Base-by-base conservation (phyloP, 2,329 filamentous ascomycete species). In the Penicillium frequentans region DNA sequence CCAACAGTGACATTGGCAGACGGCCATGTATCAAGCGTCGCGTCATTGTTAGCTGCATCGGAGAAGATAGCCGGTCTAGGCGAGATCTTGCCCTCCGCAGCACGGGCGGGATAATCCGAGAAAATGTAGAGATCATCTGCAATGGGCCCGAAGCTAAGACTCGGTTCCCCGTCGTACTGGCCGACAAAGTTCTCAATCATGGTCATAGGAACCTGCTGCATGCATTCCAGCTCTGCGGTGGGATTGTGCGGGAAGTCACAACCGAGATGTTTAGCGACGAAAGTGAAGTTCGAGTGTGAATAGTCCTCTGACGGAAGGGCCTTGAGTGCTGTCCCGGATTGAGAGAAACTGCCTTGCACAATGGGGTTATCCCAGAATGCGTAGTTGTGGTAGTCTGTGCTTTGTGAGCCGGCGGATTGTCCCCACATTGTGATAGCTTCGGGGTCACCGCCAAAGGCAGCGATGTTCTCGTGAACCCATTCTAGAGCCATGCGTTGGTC, bases 401-500 rank as follows among this genome's bases (percentile, higher is more conserved):
- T 55, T 26, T 35, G 35, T 13, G 55, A 49, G 1, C 68, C 68
- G 3, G 68, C 64, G 16, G 59, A 64, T 56, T 69, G 64, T 21
- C 67, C 68, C 44, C 65, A 66, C 44, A 70, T 66, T n/a, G 64
- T 68, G 11, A 70, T 63, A 24, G 60, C 58, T 16, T 54, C 47
- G 11, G 45, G 26, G 27, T 48, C 26, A 31, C 45, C 45, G 11
- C 45, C 45, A 10, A 48, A 48, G 14, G 55, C 57, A 3, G 54
- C 56, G 48, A 69, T 69, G 50, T 69, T 67, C 8, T 62, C 49
- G 45, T 64, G 59, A 4, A 69, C 61, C 68, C 68, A 70, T 45
- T 62, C 58, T 2, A 70, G 63, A 21, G 64, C 65, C 35, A 69
- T 57, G 2, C 67, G 62, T 48, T 70, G 68, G 45, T 70, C 68